These are phyloP conservation scores for Leccinum holopus DNA, from an alignment of 1,284 basidiomycete genomes.

Conservation along the genomic window DNA sequence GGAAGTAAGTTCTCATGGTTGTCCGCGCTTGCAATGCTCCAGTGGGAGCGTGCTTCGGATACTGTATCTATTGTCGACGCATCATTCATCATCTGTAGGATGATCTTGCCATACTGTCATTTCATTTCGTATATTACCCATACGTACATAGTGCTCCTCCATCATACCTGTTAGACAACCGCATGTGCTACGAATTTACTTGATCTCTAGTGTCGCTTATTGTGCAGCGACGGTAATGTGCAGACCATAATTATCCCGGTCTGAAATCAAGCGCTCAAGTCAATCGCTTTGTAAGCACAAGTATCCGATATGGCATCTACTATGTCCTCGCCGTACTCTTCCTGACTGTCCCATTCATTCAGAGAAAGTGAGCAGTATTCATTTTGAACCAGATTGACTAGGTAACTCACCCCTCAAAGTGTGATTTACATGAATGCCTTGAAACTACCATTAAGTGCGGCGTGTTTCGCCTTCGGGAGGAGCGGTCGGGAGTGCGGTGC, in stretches of 20 bases:
- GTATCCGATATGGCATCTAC: constrained; percentile 43
- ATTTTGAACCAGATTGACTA: constrained; percentile 1
- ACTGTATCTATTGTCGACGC: neutral
- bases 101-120: neutral
- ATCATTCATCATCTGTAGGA: neutral
- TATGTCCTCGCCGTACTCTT: constrained; percentile 47
- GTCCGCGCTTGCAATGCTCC: neutral
- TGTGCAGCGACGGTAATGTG: no score
- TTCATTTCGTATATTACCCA: neutral
- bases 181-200: neutral
- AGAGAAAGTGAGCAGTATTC: constrained; percentile 62
- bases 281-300: no score
- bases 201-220: neutral
- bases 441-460: constrained; percentile 59
- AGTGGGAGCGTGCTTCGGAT: neutral
- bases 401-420: constrained; percentile 30
- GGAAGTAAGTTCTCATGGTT: constrained; percentile 28
- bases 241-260: no score
- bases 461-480: constrained; percentile 8
- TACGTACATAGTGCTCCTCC: neutral
- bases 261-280: no score
- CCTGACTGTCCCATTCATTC: constrained; percentile 62
- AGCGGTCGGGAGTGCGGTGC: constrained; percentile 5
- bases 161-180: neutral
- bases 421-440: constrained; percentile 68